Evolutionary conservation across 345 rosid species (phyloP).

Genomic region (Brassica nigra): DNA sequence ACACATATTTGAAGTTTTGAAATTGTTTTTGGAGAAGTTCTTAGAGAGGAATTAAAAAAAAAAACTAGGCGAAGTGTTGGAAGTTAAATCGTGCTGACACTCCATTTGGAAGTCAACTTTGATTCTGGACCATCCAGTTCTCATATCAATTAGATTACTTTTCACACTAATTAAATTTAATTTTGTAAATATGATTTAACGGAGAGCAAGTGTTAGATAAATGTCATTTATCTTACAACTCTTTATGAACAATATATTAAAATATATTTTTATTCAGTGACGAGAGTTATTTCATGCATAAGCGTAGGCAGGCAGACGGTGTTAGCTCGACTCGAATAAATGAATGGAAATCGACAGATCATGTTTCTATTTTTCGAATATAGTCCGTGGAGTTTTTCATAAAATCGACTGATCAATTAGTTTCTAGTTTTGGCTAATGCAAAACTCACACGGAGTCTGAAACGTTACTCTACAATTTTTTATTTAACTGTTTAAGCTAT

Average conservation of each 20-base stretch:
- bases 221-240: background rate
- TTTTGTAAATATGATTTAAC: background rate
- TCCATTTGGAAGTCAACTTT: conserved; percentile 17
- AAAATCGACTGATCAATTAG: conserved; percentile 29
- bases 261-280: background rate
- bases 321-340: conserved; percentile 43
- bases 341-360: conserved; percentile 37
- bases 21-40: too few species aligned
- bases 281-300: conserved; percentile 23
- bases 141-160: background rate
- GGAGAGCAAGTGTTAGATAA: background rate
- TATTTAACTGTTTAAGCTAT: conserved; percentile 31
- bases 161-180: background rate
- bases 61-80: too few species aligned
- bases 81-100: conserved; percentile 8
- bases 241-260: background rate
- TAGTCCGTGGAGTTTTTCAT: conserved; percentile 24
- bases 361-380: conserved; percentile 20
- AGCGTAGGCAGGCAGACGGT: conserved; percentile 33
- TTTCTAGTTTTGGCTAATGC: conserved; percentile 30
- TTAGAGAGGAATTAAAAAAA: too few species aligned
- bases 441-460: conserved; percentile 31
- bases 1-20: too few species aligned
- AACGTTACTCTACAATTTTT: conserved; percentile 21
- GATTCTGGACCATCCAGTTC: conserved; percentile 5